Evolutionary conservation across 768 basidiomycete genomes (phyloP).

Genomic region (Suillus variegatus): DNA sequence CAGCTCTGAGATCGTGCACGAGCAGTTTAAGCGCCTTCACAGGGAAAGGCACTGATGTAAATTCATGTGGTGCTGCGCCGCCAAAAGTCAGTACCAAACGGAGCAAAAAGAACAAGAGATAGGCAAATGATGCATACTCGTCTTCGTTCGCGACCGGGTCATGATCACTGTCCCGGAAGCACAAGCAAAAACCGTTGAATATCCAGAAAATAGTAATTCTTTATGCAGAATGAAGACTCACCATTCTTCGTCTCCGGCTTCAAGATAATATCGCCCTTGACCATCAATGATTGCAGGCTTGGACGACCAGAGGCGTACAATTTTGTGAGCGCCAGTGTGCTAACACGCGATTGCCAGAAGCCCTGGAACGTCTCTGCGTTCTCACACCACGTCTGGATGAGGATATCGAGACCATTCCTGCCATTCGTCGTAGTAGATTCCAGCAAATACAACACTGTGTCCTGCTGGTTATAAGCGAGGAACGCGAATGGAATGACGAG

Average conservation of each 20-base stretch:
- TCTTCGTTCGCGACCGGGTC: constrained; percentile 90
- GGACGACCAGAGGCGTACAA: constrained; percentile 69
- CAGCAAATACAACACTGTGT: constrained; percentile 75
- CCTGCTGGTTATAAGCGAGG: constrained; percentile 83
- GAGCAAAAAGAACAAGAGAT: constrained; percentile 13
- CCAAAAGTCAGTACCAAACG: constrained; percentile 21
- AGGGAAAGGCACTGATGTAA: constrained; percentile 83
- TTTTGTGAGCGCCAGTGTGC: constrained; percentile 77
- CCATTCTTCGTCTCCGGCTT: constrained; percentile 79
- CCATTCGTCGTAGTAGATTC: constrained; percentile 64
- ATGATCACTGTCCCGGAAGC: constrained; percentile 74
- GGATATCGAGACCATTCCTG: constrained; percentile 74
- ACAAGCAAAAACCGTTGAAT: constrained; percentile 22
- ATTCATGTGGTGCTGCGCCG: constrained; percentile 77
- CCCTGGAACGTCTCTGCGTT: constrained; percentile 94
- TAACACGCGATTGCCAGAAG: constrained; percentile 89
- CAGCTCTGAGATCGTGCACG: constrained; percentile 78
- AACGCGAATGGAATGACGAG: constrained; percentile 93
- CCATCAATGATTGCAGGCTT: constrained; percentile 64
- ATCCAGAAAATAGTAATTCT: constrained; percentile 12
- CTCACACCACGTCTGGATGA: constrained; percentile 94
- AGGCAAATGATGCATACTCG: constrained; percentile 54
- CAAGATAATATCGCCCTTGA: constrained; percentile 92
- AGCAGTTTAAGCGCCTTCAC: constrained; percentile 92
- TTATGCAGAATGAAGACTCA: constrained; percentile 41